Base-by-base conservation (phyloP, 495 filamentous ascomycete genomes). In the Podospora anserina region DNA sequence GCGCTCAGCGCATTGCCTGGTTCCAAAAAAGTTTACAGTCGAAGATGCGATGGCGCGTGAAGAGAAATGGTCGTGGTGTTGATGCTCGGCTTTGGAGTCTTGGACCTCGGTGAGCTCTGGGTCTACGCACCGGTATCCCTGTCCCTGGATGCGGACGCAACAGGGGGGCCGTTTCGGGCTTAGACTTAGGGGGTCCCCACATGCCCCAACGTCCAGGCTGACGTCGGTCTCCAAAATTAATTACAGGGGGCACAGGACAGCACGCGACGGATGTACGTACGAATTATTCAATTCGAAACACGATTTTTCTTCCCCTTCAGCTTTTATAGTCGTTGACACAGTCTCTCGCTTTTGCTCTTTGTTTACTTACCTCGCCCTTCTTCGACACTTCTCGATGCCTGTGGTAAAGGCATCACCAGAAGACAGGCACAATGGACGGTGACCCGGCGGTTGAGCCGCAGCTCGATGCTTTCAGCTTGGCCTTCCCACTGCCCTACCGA, bases 401-500 rank as follows among this genome's bases (percentile, higher is more conserved):
- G 70, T 70, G 68, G 77, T 77, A 76, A 72, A 66, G 68, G 63
- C 27, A 27, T 58, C 23, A 16, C n/a, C 57, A 28, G 62, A n/a
- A 62, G 57, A 61, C 59, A 69, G 78, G 82, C 84, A 81, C 82
- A 83, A 94, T 92, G 88, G 88, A 91, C 73, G 90, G 88, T 80
- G 91, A 92, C 81, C 88, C 90, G 70, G 88, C 88, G 77, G 90
- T 92, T 75, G 90, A 91, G 83, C 83, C 89, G 70, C 84, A 89
- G 83, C 86, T 95, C 76, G 93, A 97, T 86, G 83, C 86, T 79
- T 92, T 97, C 83, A 93, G 89, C 84, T 81, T 91, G 70, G 82
- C 90, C 64, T 87, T 97, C 62, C 93, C 93, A n/a, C 84, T 97
- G 59, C 93, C 93, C 28, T 92, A 91, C 75, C 88, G 93, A 49